Evolutionary conservation across 768 basidiomycete species (phyloP), one percentile per base, ranked within the genome.

Genomic region (Boletus coccyginus): DNA sequence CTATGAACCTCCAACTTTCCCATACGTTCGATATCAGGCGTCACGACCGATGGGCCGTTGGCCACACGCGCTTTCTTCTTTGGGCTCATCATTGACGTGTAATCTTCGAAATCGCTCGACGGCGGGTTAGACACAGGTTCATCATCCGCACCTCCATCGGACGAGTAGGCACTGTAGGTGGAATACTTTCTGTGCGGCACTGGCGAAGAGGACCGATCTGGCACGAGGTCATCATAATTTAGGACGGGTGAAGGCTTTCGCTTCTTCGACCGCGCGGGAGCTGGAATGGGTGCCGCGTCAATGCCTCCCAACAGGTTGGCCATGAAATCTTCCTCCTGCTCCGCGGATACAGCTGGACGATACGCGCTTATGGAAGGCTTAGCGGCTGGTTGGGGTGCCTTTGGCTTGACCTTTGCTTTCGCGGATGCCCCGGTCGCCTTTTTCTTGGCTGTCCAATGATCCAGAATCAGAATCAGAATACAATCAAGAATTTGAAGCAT

Each of bases 251-350:
- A 83, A 13, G 85, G 79, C 57, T 91, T 91, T 32, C 90, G 85
- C 67, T 91, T 92, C 52, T 82, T 82, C n/a, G 74, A 59, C 29
- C 66, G 73, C 29, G 53, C 53, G 3, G 71, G 70, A 5, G 74
- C 61, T 12, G 80, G 67, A 29, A 71, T 65, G 12, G 81, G 73
- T 11, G 74, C 66, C 6, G 74, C 71, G 57, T 92, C 91, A 70
- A 96, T 82, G 21, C 75, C 81, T 10, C 86, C 88, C 11, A 99
- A 74, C 1, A 99, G 73, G 38, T 81, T 82, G 0, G 84, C 82
- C 92, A 99, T 90, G 61, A 99, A 93, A 62, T 96, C 93, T 39
- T 82, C 78, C 69, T 98, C 97, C 63, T 94, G 84, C 50, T 86
- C 88, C 13, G 79, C 86, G 9, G 90, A 87, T 13, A 87, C 81